Base-by-base conservation (phyloP, 768 basidiomycete genomes). In the Mrakia blollopis region DNA sequence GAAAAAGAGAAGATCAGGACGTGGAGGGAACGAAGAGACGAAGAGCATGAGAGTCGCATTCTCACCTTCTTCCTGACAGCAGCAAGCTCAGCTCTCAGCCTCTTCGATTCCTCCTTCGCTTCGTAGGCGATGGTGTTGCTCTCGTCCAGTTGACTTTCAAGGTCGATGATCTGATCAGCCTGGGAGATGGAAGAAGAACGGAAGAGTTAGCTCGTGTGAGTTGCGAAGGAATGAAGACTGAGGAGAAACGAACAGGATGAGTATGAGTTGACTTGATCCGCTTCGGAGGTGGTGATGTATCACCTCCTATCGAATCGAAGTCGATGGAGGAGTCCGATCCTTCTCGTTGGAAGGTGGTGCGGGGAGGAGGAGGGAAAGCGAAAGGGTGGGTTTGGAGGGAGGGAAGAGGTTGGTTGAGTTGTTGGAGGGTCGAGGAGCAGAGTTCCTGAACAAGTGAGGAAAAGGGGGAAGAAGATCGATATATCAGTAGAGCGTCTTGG, bases 91-190 rank as follows among this genome's bases (percentile, higher is more conserved):
- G 57, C 57, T 13, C 18, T 57, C 4, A 57, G 57, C 28, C 57
- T 25, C 57, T 57, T 57, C n/a, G 10, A 13, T 10, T 57, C 57
- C 25, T 28, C 57, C 25, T 57, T 57, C 0, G 28, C 10, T 13
- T 57, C 57, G 2, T 57, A n/a, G 18, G 23, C 23, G 11, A 2
- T n/a, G 9, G 57, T 57, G 57, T 28, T 9, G 25, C 3, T 28
- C 25, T 25, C 39, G 23, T 39, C 37, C 18, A 68, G 65, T n/a
- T 44, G 65, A 6, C 5, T 7, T 25, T 68, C 65, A 21, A 68
- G 37, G 65, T 68, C 65, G 25, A 68, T 2, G 39, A 68, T 68
- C 25, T 68, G 65, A 13, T 68, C 65, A 3, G 65, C 65, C 65
- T 68, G 65, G 0, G 23, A 0, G 37, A 3, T 35, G 28, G 8